Base-by-base conservation (phyloP, 2,329 filamentous ascomycete species). In the Fusarium anthophilum region DNA sequence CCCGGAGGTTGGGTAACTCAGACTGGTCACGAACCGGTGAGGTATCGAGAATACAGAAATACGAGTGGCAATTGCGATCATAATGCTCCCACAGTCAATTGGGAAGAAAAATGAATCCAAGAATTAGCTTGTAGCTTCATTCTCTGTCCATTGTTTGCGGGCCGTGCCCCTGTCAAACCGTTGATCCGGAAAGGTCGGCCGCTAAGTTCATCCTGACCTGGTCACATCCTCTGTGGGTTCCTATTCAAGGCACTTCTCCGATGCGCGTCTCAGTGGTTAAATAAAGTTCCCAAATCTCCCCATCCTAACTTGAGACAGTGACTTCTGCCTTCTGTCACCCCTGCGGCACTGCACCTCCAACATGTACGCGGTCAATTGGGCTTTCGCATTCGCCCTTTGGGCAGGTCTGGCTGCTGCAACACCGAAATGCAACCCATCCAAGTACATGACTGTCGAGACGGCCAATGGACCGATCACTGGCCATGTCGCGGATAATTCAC, bases 381-480 rank as follows among this genome's bases (percentile, higher is more conserved):
- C n/a, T 18, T 32, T 39, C n/a, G 26, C 15, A 5, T 7, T 67
- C 14, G 38, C 26, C 44, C 15, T 72, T n/a, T 76, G 64, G 64
- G 68, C 53, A 53, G 41, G 35, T n/a, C 22, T 70, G 15, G 56
- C 53, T 26, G 41, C 62, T 57, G 74, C 73, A 10, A 38, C 58
- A 14, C 63, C 67, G 7, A 59, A 69, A 28, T 77, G 72, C 54
- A 53, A 73, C 20, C 59, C 68, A 3, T 58, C 63, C 8, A 56
- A 51, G n/a, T 76, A 70, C 45, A 44, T 77, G 4, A 80, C 76
- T 2, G 79, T 83, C 37, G 61, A 73, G 2, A 81, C 82, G 8
- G 76, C 79, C 6, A 83, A 78, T 37, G 83, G 83, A 1, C 74
- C 70, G 1, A 69, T 84, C n/a, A 80, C 70, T 2, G 82, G 83